Percentiles rank a stretch among this genome's conserved stretches.
phyloP scores from a whole-genome alignment of 768 basidiomycete genomes.

The Candolleomyces aberdarensis region DNA sequence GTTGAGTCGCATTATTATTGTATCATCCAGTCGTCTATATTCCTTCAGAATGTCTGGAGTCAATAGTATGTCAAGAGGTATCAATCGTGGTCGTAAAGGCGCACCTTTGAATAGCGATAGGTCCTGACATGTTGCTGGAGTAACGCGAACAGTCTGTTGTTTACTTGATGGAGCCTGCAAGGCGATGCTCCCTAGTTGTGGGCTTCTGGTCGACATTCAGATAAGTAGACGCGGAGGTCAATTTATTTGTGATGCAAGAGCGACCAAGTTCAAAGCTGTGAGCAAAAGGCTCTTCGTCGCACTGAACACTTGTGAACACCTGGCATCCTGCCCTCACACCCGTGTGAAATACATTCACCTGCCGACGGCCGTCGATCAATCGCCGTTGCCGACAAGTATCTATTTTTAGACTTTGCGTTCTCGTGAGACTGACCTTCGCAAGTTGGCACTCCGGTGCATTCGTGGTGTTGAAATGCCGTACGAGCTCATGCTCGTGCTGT shows the following conservation, averaged over 20 bases:
- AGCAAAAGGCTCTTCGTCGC: too few species aligned
- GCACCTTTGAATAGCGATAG: slow-evolving; percentile 77
- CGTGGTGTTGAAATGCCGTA: too few species aligned
- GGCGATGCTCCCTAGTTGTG: slow-evolving; percentile 62
- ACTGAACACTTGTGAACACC: too few species aligned
- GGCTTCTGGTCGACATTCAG: slow-evolving; percentile 39
- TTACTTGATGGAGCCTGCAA: slow-evolving; percentile 60
- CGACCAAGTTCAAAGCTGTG: neutral
- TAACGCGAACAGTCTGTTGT: slow-evolving; percentile 67
- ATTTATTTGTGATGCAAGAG: too few species aligned
- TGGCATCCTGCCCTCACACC: too few species aligned
- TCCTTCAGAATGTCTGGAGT: slow-evolving; percentile 72
- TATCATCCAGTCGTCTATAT: slow-evolving; percentile 78
- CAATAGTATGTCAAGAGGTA: slow-evolving; percentile 1
- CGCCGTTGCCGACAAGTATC: too few species aligned
- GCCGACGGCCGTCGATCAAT: too few species aligned
- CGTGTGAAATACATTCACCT: too few species aligned
- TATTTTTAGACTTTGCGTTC: too few species aligned
- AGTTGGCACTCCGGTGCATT: too few species aligned
- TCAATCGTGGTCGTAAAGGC: neutral
- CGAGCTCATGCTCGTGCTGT: too few species aligned
- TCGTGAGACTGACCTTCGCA: too few species aligned
- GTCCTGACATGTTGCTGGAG: slow-evolving; percentile 70
- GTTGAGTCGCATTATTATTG: slow-evolving; percentile 77
- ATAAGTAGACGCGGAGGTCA: slow-evolving; percentile 7